Conservation (phyloP, 2,329 filamentous ascomycete species). For the Arthrobotrys sinensis region DNA sequence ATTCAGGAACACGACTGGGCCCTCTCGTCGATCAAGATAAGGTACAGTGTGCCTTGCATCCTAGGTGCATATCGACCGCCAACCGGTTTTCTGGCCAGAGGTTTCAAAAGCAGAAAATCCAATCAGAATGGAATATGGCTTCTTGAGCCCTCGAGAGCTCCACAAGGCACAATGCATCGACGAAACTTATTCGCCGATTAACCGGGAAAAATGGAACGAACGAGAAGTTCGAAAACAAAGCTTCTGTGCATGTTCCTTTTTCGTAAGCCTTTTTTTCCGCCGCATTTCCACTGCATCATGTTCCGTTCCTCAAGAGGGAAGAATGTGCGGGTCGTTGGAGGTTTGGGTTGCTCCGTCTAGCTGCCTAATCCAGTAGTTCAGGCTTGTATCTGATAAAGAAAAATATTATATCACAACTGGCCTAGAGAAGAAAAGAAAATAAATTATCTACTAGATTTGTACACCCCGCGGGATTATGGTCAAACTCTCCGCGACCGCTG, state of each 20-base stretch:
- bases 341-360: slow-evolving; percentile 35
- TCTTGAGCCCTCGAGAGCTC: slow-evolving; percentile 28
- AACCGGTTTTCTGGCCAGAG: slow-evolving; percentile 11
- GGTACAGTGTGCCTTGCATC: slow-evolving; percentile 48
- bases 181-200: slow-evolving; percentile 44
- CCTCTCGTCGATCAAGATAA: slow-evolving; percentile 44
- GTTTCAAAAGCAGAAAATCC: slow-evolving; percentile 15
- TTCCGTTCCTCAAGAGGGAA: neutral
- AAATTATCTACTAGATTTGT: neutral
- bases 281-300: slow-evolving; percentile 1
- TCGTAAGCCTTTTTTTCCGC: slow-evolving; percentile 18
- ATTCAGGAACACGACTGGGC: slow-evolving; percentile 23
- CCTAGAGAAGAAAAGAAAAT: slow-evolving; percentile 24
- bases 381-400: slow-evolving; percentile 40
- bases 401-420: slow-evolving; percentile 30
- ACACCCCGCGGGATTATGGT: neutral
- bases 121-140: slow-evolving; percentile 24
- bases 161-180: slow-evolving; percentile 35
- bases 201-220: slow-evolving; percentile 19
- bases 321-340: slow-evolving; percentile 6
- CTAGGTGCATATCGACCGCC: neutral
- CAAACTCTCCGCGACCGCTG: slow-evolving; percentile 34
- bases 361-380: slow-evolving; percentile 50
- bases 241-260: slow-evolving; percentile 52
- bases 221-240: slow-evolving; percentile 12